A percentile compares a stretch with the other conserved stretches of the same genome.
phyloP scores from a whole-genome alignment of 2,329 filamentous ascomycete genomes.

The Neonectria faginata region DNA sequence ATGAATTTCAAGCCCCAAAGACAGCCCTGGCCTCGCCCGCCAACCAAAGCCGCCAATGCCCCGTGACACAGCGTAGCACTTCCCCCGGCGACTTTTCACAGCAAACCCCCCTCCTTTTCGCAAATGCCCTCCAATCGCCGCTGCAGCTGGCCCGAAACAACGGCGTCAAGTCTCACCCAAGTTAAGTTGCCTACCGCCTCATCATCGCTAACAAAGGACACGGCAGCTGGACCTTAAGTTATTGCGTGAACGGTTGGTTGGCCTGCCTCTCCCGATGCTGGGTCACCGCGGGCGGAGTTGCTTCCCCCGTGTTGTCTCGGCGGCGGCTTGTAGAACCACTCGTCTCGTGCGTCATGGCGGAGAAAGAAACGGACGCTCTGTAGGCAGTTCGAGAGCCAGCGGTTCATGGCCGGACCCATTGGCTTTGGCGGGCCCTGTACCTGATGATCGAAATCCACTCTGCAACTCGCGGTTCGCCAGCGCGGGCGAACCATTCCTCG shows the following conservation, averaged over 20 bases:
- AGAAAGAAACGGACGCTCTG: background rate
- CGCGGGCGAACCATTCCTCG: constrained; percentile 21
- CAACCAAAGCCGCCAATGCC: constrained; percentile 6
- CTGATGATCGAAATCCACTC: constrained; percentile 18
- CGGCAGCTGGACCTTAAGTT: background rate
- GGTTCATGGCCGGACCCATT: background rate
- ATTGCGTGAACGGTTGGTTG: background rate
- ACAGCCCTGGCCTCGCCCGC: background rate
- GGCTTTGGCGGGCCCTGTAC: background rate
- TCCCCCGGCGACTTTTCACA: background rate
- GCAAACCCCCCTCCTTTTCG: background rate
- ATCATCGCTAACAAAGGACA: background rate
- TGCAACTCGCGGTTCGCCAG: background rate
- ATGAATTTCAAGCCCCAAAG: constrained; percentile 3
- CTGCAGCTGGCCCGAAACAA: constrained; percentile 5
- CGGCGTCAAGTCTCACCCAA: background rate
- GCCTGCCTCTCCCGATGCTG: background rate
- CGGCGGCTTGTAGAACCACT: constrained; percentile 5
- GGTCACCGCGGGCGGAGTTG: background rate
- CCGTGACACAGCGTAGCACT: background rate
- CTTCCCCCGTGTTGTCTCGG: background rate
- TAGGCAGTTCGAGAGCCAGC: constrained; percentile 1
- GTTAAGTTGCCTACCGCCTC: background rate
- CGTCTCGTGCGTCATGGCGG: constrained; percentile 10
- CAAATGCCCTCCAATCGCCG: constrained; percentile 2